A percentile compares a stretch with the other conserved stretches of the same genome.
Conservation (phyloP, 2,329 filamentous ascomycete genomes). For the Cladosporium oxysporum region DNA sequence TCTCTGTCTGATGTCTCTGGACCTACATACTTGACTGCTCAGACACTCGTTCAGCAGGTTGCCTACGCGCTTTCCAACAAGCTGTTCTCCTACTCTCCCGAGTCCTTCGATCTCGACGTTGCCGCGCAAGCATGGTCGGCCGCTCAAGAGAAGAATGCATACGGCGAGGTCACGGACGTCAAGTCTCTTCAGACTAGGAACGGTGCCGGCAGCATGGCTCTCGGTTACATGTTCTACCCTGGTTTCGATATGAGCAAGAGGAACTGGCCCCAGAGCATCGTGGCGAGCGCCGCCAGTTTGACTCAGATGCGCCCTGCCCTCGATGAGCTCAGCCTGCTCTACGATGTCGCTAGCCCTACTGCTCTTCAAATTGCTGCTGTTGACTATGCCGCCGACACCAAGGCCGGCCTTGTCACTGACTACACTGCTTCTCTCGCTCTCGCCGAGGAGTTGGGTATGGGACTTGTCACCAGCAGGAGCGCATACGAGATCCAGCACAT, state of each 20-base stretch:
- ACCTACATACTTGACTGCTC: slow-evolving; percentile 88
- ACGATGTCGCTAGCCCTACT: slow-evolving; percentile 88
- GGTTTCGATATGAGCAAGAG: slow-evolving; percentile 93
- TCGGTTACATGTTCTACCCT: slow-evolving; percentile 96
- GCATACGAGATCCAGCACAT: slow-evolving; percentile 95
- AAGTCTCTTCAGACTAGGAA: slow-evolving; percentile 81
- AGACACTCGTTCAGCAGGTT: slow-evolving; percentile 92
- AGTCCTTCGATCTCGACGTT: slow-evolving; percentile 86
- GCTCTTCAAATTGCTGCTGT: slow-evolving; percentile 89
- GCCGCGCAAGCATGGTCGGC: slow-evolving; percentile 77
- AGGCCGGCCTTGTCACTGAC: slow-evolving; percentile 77
- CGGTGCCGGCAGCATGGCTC: slow-evolving; percentile 85
- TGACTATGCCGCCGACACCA: slow-evolving; percentile 69
- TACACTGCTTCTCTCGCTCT: slow-evolving; percentile 79
- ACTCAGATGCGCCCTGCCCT: slow-evolving; percentile 78
- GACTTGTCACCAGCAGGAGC: slow-evolving; percentile 80
- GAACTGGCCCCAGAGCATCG: slow-evolving; percentile 84
- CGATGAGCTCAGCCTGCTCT: slow-evolving; percentile 88
- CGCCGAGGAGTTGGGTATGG: slow-evolving; percentile 87
- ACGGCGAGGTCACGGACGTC: slow-evolving; percentile 77
- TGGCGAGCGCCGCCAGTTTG: slow-evolving; percentile 82
- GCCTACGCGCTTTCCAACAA: slow-evolving; percentile 95
- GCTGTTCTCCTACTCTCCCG: slow-evolving; percentile 94
- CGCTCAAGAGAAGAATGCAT: slow-evolving; percentile 72
- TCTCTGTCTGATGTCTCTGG: slow-evolving; percentile 67